Evolutionary conservation across 331 rosid genomes (phyloP), one percentile per base, ranked within the genome.

Genomic region (Quercus phellos): DNA sequence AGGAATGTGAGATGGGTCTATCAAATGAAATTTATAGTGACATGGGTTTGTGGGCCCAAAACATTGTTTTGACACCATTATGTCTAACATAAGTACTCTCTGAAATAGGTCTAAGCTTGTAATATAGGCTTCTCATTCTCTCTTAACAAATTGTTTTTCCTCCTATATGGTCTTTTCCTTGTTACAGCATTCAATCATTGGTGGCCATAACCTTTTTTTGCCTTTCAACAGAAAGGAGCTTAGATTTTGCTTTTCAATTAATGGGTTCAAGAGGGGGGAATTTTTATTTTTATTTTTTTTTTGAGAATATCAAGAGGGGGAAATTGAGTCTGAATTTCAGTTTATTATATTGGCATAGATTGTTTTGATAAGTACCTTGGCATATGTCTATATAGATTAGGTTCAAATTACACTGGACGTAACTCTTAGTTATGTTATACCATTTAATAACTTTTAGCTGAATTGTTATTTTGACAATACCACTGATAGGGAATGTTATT

Each of bases 11-110:
- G 64, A 53, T 74, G 17, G 8, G 54, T 21, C 72, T 30, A 26
- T 53, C 10, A 11, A 63, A 79, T 46, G 32, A 32, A 54, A 34
- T 76, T 1, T 27, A 70, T 38, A 68, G 53, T 55, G 76, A n/a
- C 72, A 74, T 56, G 46, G 32, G 55, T 75, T 72, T 69, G 19
- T 74, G 43, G 32, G 17, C 53, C 42, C 19, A 42, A 12, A 38
- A 58, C 73, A 70, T 32, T 75, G 72, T 74, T 72, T 32, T 58
- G 26, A 46, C 55, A 46, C 14, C 51, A n/a, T 24, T 38, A 30
- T 35, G 26, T 69, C 80, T 72, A 32, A 56, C 64, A 24, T 74
- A 55, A 63, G 46, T 22, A 38, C 70, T 69, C 11, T 58, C 54
- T 11, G 34, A 19, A 27, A 60, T 61, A 26, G 12, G 32, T 12